A percentile compares a stretch with the other conserved stretches of the same genome.
Conservation (phyloP, 2,329 filamentous ascomycete genomes). For the Colletotrichum noveboracense region DNA sequence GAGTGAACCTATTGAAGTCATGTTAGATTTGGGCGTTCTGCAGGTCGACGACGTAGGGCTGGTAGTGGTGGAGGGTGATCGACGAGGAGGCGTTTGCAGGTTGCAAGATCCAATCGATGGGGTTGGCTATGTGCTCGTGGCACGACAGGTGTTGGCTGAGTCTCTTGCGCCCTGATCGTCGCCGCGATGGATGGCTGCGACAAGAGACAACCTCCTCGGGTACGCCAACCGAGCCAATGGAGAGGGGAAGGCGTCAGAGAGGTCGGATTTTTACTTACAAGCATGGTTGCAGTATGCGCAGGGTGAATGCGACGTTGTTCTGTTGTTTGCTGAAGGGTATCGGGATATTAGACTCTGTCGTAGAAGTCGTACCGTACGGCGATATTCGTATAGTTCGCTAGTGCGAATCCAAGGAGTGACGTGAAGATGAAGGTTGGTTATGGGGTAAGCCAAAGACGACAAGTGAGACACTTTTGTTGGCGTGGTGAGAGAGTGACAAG, state of each 20-base stretch:
- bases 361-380: not conserved
- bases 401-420: slow-evolving; percentile 7
- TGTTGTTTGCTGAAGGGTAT: not conserved
- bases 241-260: not conserved
- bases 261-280: slow-evolving; percentile 3
- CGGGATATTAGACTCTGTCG: not conserved
- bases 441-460: not conserved
- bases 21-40: not conserved
- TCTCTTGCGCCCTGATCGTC: not conserved
- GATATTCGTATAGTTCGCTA: not conserved
- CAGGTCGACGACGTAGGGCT: not conserved
- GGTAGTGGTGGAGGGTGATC: not conserved
- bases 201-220: not conserved
- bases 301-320: not conserved
- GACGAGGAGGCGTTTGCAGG: not conserved
- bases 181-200: not conserved
- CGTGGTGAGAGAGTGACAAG: slow-evolving; percentile 21
- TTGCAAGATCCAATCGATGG: not conserved
- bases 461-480: slow-evolving; percentile 1
- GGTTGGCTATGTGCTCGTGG: not conserved
- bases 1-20: slow-evolving; percentile 37
- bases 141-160: not conserved
- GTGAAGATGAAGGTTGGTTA: slow-evolving; percentile 3
- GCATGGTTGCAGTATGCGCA: not conserved
- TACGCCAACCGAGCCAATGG: not conserved